Evolutionary conservation across 306 rosid species (phyloP), one percentile per base, ranked within the genome.

Genomic region (Inga laurina): DNA sequence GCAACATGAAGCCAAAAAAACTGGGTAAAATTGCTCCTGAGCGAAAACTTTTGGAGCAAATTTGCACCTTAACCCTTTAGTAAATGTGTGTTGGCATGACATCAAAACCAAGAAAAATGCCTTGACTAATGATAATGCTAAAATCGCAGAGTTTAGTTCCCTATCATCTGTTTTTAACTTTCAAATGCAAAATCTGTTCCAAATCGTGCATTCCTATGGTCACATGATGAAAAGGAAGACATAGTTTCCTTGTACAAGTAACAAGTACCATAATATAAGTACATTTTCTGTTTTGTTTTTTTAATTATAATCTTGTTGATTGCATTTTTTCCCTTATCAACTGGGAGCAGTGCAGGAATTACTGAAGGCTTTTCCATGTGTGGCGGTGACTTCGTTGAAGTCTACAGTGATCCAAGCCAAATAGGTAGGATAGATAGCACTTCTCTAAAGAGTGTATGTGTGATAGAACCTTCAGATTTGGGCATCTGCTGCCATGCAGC

Each of bases 341-440:
- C 18, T 4, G 16, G 76, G 81, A 86, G 89, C 94, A 94, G 99
- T 76, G 99, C 98, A 82, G 99, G 97, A 84, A 92, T 96, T 41
- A 91, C 99, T 9, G 97, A 94, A 88, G 99, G 99, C 43, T 96
- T 96, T 91, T 96, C 99, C 69, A 96, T 96, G 98, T 96, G 98
- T 19, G 98, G 97, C 80, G 99, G 99, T 57, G 99, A 96, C 90
- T 96, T 96, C 74, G 90, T 93, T 81, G 99, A 93, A 88, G 98
- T 96, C 85, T 96, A 96, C 84, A 83, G 89, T 49, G 97, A 94
- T 83, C 86, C 94, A 68, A 90, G 90, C 80, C 99, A 96, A 85
- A 86, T 78, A 77, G 99, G 98, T 92, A 91, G 69, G 91, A 71
- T 43, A 79, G 56, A 72, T 77, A 56, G 32, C 74, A 34, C 75